Evolutionary conservation across 1,284 basidiomycete species (phyloP), one percentile per base, ranked within the genome.

Genomic region (Sparassis latifolia): DNA sequence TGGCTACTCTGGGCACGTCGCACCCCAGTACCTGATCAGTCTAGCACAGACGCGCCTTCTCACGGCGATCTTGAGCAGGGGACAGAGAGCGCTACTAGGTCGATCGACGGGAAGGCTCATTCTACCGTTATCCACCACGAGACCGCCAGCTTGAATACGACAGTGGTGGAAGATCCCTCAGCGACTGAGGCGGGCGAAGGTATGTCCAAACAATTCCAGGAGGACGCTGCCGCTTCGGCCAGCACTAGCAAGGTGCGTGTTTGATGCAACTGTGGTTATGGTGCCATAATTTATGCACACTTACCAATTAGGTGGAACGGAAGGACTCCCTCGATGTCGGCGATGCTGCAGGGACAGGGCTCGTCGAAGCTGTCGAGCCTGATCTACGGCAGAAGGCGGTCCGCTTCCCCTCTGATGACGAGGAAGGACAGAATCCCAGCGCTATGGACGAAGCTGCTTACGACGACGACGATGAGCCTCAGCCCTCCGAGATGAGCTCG

Each of bases 1-100:
- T 84, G 81, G 81, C 55, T 79, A 0, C 55, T 69, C n/a, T 66
- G 69, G 54, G 62, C 66, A 1, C 70, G 70, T 12, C 69, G 68
- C 33, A 47, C 61, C 3, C 64, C 63, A 37, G 55, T 51, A 10
- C 42, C 50, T 3, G 49, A 48, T 31, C 46, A 38, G 27, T 57
- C 56, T n/a, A 39, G 33, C 10, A 48, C 52, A 41, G 48, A 41
- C 20, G 51, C 47, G 3, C 42, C 51, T 9, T 38, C 49, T 9
- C 29, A 3, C 5, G 31, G 33, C 10, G 55, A 59, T 42, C 42
- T 59, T 45, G 53, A 58, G 44, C 45, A 52, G 44, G 61, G 54
- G 5, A 42, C 40, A 31, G 44, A 50, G 3, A 41, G 30, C 7
- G 29, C n/a, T 41, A 42, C 43, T 10, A 10, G 12, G 30, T 12